These are phyloP conservation scores for Saccharomyces hybrid DNA, from an alignment of 1,139 yeast species.

Conservation along the genomic window DNA sequence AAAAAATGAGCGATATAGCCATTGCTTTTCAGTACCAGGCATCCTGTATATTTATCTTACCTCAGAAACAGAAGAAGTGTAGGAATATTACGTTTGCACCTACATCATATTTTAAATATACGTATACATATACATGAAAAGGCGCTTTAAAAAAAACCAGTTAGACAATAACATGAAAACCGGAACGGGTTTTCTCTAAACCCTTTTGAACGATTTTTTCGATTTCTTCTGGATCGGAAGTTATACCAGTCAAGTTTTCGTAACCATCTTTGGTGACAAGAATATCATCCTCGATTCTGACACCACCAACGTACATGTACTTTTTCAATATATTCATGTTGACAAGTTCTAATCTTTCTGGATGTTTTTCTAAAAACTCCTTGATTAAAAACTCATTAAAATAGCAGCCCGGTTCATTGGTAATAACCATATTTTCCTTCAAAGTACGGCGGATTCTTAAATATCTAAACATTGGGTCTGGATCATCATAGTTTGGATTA, in stretches of 20 bases:
- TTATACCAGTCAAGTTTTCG: constrained; percentile 74
- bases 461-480: constrained; percentile 65
- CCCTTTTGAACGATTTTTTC: constrained; percentile 69
- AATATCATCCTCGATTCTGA: constrained; percentile 90
- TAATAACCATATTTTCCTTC: constrained; percentile 73
- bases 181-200: constrained; percentile 49
- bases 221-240: constrained; percentile 79
- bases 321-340: constrained; percentile 58
- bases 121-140: too few relatives aligned
- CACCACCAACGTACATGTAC: constrained; percentile 90
- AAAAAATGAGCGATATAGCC: neutral
- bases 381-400: constrained; percentile 77
- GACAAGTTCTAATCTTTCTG: constrained; percentile 52
- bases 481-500: constrained; percentile 71
- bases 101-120: neutral
- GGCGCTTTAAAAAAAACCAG: too few relatives aligned
- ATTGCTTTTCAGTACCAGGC: neutral
- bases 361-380: constrained; percentile 48
- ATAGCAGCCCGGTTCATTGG: constrained; percentile 93
- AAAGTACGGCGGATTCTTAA: constrained; percentile 73
- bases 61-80: neutral
- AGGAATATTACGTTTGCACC: neutral
- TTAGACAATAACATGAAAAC: constrained; percentile 44
- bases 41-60: neutral
- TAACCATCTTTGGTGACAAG: constrained; percentile 67